These are phyloP conservation scores for Fusarium hostae DNA, from an alignment of 2,329 filamentous ascomycete genomes.

Conservation along the genomic window DNA sequence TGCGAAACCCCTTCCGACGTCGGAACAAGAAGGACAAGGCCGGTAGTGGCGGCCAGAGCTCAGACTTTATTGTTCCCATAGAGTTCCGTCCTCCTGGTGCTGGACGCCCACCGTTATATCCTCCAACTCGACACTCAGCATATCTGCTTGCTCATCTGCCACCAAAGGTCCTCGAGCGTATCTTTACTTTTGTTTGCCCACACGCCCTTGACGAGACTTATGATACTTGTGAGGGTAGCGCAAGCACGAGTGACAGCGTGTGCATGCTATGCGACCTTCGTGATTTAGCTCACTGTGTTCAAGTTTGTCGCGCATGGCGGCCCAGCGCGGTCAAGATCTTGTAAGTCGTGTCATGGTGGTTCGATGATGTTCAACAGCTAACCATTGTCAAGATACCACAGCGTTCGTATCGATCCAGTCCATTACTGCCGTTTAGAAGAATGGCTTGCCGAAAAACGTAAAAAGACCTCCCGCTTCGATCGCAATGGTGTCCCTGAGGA, in stretches of 20 bases:
- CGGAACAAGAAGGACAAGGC: conserved; percentile 53
- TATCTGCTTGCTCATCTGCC: conserved; percentile 67
- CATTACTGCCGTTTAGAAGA: conserved; percentile 94
- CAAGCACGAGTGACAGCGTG: conserved; percentile 71
- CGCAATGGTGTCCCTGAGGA: conserved; percentile 85
- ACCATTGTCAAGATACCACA: conserved; percentile 73
- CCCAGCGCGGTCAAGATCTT: conserved; percentile 61
- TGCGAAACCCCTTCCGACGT: conserved; percentile 53
- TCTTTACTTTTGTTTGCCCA: conserved; percentile 86
- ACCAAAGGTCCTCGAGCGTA: conserved; percentile 74
- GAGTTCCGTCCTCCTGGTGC: conserved; percentile 45
- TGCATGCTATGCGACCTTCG: conserved; percentile 96
- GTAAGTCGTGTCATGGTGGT: conserved; percentile 62
- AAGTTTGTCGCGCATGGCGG: conserved; percentile 79
- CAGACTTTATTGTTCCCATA: conserved; percentile 42
- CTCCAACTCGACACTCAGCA: conserved; percentile 56
- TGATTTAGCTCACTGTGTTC: conserved; percentile 82
- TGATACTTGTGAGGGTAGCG: conserved; percentile 83
- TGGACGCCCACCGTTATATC: conserved; percentile 46
- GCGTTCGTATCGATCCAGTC: conserved; percentile 91
- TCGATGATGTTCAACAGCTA: conserved; percentile 16
- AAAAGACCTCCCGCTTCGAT: conserved; percentile 77
- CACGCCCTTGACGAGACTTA: conserved; percentile 82
- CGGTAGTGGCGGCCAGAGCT: conserved; percentile 37
- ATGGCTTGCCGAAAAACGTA: conserved; percentile 80